Conservation (phyloP, 805 yeast species). For the Brettanomyces anomalus region DNA sequence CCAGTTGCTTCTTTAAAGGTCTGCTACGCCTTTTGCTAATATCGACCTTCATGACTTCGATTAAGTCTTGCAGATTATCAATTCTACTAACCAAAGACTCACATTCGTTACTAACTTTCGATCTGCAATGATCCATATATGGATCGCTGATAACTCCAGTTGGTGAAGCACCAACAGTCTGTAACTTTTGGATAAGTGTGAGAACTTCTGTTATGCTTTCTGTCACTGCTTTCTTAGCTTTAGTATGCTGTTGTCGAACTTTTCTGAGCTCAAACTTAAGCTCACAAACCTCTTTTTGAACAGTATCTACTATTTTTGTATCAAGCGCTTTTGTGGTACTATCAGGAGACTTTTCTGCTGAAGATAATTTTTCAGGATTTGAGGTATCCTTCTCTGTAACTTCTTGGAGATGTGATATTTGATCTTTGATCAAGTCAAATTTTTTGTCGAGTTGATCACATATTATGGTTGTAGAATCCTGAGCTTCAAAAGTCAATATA, state of each 20-base stretch:
- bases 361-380: slow-evolving; percentile 9
- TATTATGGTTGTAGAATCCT: slow-evolving; percentile 19
- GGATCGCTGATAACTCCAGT: slow-evolving; percentile 20
- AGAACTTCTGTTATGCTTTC: slow-evolving; percentile 31
- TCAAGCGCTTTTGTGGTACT: neutral
- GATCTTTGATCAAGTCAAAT: slow-evolving; percentile 18
- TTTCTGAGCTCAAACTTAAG: slow-evolving; percentile 52
- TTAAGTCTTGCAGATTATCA: slow-evolving; percentile 85
- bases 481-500: slow-evolving; percentile 49
- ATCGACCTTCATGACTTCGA: slow-evolving; percentile 83
- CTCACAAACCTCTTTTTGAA: slow-evolving; percentile 25
- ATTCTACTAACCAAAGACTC: slow-evolving; percentile 67
- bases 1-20: slow-evolving; percentile 67
- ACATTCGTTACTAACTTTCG: slow-evolving; percentile 65
- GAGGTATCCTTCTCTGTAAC: slow-evolving; percentile 13
- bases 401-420: slow-evolving; percentile 20
- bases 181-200: slow-evolving; percentile 42
- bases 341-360: neutral
- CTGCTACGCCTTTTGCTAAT: slow-evolving; percentile 87
- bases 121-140: slow-evolving; percentile 72
- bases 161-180: slow-evolving; percentile 23
- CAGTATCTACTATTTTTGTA: neutral
- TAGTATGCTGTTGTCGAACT: slow-evolving; percentile 45
- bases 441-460: slow-evolving; percentile 21
- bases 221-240: slow-evolving; percentile 34